These are phyloP conservation scores for Trematosphaeria pertusa DNA, from an alignment of 2,329 filamentous ascomycete genomes.

Conservation along the genomic window DNA sequence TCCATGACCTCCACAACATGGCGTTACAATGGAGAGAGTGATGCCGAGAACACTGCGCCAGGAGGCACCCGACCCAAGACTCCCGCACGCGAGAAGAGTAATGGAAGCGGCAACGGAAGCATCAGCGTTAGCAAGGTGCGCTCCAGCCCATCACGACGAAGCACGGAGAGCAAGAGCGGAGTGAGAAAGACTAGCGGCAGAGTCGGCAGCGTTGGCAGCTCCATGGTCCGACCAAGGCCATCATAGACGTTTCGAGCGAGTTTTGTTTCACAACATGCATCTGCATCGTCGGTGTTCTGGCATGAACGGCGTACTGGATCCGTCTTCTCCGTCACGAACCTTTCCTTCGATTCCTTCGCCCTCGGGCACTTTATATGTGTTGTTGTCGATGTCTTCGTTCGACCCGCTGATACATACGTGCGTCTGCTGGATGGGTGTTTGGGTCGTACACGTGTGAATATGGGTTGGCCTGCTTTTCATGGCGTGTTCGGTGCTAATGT, in stretches of 20 bases:
- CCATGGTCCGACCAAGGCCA: slow-evolving; percentile 37
- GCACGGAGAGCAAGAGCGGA: slow-evolving; percentile 56
- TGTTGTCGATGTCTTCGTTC: slow-evolving; percentile 5
- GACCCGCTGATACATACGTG: slow-evolving; percentile 17
- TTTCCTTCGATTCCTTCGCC: slow-evolving; percentile 18
- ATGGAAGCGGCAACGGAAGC: slow-evolving; percentile 52
- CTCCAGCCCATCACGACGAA: slow-evolving; percentile 53
- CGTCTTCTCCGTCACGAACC: slow-evolving; percentile 9
- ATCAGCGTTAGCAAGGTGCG: slow-evolving; percentile 55
- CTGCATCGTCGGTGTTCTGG: slow-evolving; percentile 25
- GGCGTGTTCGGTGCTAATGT: neutral
- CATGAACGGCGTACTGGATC: slow-evolving; percentile 32
- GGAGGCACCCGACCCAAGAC: slow-evolving; percentile 52
- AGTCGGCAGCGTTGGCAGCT: slow-evolving; percentile 54
- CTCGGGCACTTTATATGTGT: slow-evolving; percentile 5
- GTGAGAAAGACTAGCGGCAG: slow-evolving; percentile 60
- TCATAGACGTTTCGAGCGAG: slow-evolving; percentile 20
- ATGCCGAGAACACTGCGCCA: slow-evolving; percentile 53
- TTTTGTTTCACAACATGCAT: slow-evolving; percentile 20
- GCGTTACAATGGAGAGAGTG: slow-evolving; percentile 51
- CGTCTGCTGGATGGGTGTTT: slow-evolving; percentile 34
- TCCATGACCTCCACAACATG: slow-evolving; percentile 45
- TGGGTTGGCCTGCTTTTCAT: slow-evolving; percentile 8
- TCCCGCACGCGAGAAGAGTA: slow-evolving; percentile 48
- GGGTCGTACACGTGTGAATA: slow-evolving; percentile 14